Conservation (phyloP, 805 yeast species). For the Starmerella apicola region DNA sequence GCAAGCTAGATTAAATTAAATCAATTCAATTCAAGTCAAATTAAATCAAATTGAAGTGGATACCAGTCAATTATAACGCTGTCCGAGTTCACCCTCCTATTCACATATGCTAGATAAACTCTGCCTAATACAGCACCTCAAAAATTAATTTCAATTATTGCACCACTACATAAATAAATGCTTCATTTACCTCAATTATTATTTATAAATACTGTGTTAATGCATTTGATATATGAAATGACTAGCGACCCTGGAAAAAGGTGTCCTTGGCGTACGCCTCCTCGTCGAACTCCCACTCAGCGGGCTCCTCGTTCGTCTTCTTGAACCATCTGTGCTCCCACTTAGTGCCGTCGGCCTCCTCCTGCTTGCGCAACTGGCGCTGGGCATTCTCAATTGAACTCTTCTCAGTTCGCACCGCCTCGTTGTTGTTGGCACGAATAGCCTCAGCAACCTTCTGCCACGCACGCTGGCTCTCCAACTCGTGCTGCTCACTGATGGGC, state of each 20-base stretch:
- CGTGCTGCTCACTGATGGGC: constrained; percentile 69
- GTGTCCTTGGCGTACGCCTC: constrained; percentile 19
- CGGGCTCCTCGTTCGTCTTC: constrained; percentile 10
- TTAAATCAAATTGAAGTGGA: too few relatives aligned
- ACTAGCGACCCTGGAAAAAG: constrained; percentile 18
- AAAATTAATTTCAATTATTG: too few relatives aligned
- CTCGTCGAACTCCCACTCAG: constrained; percentile 23
- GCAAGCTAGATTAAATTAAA: too few relatives aligned
- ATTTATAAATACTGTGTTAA: too few relatives aligned
- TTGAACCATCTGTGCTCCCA: constrained; percentile 86
- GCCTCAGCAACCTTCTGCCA: constrained; percentile 89
- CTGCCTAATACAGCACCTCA: too few relatives aligned
- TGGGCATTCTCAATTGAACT: constrained; percentile 70
- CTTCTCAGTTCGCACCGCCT: constrained; percentile 62
- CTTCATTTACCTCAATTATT: too few relatives aligned
- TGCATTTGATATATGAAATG: background rate
- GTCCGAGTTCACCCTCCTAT: too few relatives aligned
- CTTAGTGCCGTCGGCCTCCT: constrained; percentile 44
- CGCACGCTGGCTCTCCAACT: constrained; percentile 74
- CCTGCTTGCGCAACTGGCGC: constrained; percentile 67
- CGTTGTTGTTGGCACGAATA: constrained; percentile 60
- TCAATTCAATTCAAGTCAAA: too few relatives aligned
- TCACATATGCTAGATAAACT: too few relatives aligned
- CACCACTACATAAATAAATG: too few relatives aligned
- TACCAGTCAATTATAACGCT: too few relatives aligned